Base-by-base conservation (phyloP, 805 yeast species). In the Ogataea trehalophila region DNA sequence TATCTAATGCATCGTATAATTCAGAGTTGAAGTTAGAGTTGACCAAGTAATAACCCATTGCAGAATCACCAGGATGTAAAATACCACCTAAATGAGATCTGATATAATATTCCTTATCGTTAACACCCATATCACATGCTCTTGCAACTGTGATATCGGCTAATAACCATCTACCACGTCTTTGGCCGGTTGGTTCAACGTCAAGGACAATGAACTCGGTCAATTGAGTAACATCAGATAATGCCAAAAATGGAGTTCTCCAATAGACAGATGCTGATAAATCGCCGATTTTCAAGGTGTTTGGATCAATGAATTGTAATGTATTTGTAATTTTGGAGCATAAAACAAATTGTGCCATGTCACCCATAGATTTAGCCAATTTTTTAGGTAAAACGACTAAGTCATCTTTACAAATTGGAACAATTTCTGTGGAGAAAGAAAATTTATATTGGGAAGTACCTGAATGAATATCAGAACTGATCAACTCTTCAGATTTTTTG, bases 391-490 rank as follows among this genome's bases (percentile, higher is more conserved):
- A 73, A 33, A 92, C 88, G 23, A 94, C 96, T 57, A 94, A 74
- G 65, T 95, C 99, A 63, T 94, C 99, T 68, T 94, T 87, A 78
- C 99, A 94, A 39, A 95, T 82, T 17, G 99, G 99, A 2, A 87
- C 96, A 57, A 94, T 83, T 70, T 94, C 99, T 39, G 92, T 86
- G 18, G 97, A 88, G 63, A 76, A 92, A 6, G 97, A 77, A 65
- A 92, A 94, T 71, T 94, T 94, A 72, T 88, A 94, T 47, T 83
- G 79, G 23, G 95, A 80, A 18, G 85, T 74, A 61, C 97, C 94
- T 1, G 96, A 83, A 59, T 94, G 99, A 36, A 87, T 89, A 74
- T 95, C 97, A 49, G 83, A 84, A 50, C 95, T 85, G 51, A 94
- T 83, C 61, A 95, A 80, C 72, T 94, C 97, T 65, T 88, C 94